These are phyloP conservation scores for Flaveria floridana DNA, from an alignment of 140 eudicot species.

Conservation along the genomic window DNA sequence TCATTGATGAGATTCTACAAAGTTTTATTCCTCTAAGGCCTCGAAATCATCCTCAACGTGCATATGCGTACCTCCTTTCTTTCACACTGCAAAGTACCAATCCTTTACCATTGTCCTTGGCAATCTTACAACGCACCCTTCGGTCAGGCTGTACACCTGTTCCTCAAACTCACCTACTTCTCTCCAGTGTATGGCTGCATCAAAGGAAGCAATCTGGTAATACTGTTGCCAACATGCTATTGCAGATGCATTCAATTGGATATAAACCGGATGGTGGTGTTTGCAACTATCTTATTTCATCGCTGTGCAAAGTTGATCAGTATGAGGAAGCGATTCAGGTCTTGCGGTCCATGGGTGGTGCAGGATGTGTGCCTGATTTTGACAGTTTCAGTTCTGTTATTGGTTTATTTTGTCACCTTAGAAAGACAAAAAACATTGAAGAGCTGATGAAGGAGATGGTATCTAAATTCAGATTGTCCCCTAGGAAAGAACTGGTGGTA, in stretches of 20 bases:
- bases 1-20: constrained; percentile 60
- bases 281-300: constrained; percentile 70
- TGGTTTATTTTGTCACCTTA: constrained; percentile 45
- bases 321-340: constrained; percentile 61
- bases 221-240: constrained; percentile 39
- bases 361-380: constrained; percentile 72
- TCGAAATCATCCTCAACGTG: constrained; percentile 43
- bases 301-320: constrained; percentile 65
- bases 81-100: constrained; percentile 47
- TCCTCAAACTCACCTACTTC: constrained; percentile 65
- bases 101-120: constrained; percentile 68
- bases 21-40: constrained; percentile 58
- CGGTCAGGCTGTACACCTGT: constrained; percentile 69
- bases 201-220: constrained; percentile 30
- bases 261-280: constrained; percentile 60
- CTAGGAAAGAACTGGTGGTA: constrained; percentile 59
- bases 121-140: constrained; percentile 61
- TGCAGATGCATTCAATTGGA: constrained; percentile 65
- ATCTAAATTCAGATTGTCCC: constrained; percentile 43
- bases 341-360: constrained; percentile 53
- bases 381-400: constrained; percentile 61
- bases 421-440: constrained; percentile 40
- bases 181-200: constrained; percentile 67
- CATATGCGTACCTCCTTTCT: constrained; percentile 69
- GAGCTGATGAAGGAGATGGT: constrained; percentile 70